Conservation (phyloP, 2,329 filamentous ascomycete genomes). For the Aspergillus ochraceus region DNA sequence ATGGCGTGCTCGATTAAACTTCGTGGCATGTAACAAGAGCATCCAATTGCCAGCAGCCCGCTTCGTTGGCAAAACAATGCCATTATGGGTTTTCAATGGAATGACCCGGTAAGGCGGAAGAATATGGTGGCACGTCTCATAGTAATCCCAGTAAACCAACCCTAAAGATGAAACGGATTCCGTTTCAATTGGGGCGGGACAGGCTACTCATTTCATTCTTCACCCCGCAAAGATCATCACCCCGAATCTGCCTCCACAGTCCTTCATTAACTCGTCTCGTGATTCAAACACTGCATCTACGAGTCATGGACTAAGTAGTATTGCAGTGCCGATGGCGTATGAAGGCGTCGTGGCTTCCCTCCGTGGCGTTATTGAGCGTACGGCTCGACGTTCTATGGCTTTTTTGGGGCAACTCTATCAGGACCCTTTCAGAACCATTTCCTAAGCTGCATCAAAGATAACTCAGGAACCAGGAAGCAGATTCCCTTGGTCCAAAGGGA, state of each 20-base stretch:
- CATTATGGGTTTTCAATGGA: not conserved
- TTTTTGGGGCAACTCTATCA: not conserved
- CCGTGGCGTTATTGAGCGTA: not conserved
- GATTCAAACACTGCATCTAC: not conserved
- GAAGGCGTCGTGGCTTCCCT: not conserved
- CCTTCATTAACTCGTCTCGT: not conserved
- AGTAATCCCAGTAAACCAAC: not conserved
- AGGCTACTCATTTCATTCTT: not conserved
- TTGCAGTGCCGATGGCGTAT: too few species aligned
- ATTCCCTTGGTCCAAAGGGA: not conserved
- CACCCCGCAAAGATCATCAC: not conserved
- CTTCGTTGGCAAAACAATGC: too few species aligned
- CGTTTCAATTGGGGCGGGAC: not conserved
- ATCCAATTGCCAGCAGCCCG: too few species aligned
- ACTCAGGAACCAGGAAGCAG: not conserved
- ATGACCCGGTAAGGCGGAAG: not conserved
- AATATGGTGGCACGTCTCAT: not conserved
- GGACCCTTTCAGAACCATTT: not conserved
- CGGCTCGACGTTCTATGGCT: not conserved
- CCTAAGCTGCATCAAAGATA: not conserved
- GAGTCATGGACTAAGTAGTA: not conserved
- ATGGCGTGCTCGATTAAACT: too few species aligned
- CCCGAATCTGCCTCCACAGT: not conserved
- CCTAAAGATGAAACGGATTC: constrained; percentile 8
- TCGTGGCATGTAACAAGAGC: too few species aligned